Base-by-base conservation (phyloP, 306 rosid species). In the Canavalia gladiata region DNA sequence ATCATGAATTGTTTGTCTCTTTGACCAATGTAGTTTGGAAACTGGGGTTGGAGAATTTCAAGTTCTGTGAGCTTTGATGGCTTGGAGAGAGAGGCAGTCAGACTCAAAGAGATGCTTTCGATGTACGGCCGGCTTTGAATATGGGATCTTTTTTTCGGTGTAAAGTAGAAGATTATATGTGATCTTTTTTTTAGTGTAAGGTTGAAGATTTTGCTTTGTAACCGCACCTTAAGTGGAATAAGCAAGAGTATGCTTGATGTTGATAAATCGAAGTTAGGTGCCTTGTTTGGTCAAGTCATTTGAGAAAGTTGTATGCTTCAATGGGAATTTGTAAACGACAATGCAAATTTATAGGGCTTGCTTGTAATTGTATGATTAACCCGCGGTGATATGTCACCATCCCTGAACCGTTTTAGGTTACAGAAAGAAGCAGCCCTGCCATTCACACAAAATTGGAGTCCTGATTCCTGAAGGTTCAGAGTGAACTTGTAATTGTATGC, bases 11-110 rank as follows among this genome's bases (percentile, higher is more conserved):
- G 43, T 74, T 77, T 49, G 81, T 87, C 63, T 57, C 66, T 5
- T 18, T 84, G 49, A 11, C 63, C 33, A 34, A 55, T 77, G 73
- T 86, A 95, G 98, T 87, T 89, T 60, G 98, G 98, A 85, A 95
- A 95, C 83, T 95, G 98, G 98, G 84, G 95, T 80, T 95, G 97
- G 98, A 90, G 97, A 83, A 62, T 92, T 43, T 87, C 94, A 41
- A 78, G 83, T 83, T 86, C 94, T 66, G 52, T 76, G 85, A 90
- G 91, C 89, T 92, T 95, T 79, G 91, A 92, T 78, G 67, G 81
- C 81, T 68, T 92, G 94, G 91, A 95, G 55, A 50, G 72, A 49
- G 97, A 95, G 84, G 91, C 97, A 30, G 79, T 64, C 29, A 88
- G 84, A 76, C 88, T 92, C 82, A 87, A 85, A 89, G 87, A 82